Percentiles rank a stretch among this genome's conserved stretches.
phyloP scores from a whole-genome alignment of 2,329 filamentous ascomycete species.

The Aspergillus awamori region DNA sequence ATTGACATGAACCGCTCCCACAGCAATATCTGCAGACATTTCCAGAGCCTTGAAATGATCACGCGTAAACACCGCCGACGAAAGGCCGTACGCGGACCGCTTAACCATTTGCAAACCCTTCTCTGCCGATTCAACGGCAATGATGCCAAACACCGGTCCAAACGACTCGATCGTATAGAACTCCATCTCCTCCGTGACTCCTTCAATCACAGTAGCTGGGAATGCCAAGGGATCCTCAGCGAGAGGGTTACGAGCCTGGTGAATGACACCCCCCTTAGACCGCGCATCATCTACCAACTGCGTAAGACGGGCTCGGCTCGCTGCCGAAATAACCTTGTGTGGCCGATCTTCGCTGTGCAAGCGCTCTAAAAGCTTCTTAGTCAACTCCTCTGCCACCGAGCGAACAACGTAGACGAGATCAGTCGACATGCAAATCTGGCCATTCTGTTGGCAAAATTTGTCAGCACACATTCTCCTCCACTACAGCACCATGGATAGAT shows the following conservation, averaged over 20 bases:
- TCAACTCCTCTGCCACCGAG: not conserved
- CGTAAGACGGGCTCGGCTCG: conserved; percentile 19
- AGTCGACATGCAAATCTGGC: conserved; percentile 80
- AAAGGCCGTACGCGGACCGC: conserved; percentile 30
- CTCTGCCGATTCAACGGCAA: conserved; percentile 26
- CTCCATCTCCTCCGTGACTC: conserved; percentile 14
- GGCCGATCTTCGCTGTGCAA: not conserved
- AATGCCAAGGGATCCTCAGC: not conserved
- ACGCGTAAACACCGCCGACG: conserved; percentile 30
- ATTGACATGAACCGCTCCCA: conserved; percentile 34
- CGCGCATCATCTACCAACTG: conserved; percentile 50
- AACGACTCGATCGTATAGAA: conserved; percentile 35
- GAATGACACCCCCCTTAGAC: conserved; percentile 54
- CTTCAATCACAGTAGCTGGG: conserved; percentile 11
- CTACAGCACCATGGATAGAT: not conserved
- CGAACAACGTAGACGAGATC: conserved; percentile 65
- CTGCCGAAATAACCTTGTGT: conserved; percentile 2
- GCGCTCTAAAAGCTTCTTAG: not conserved
- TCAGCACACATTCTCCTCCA: not conserved
- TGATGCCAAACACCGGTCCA: conserved; percentile 29
- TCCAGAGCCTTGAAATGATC: conserved; percentile 29
- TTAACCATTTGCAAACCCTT: conserved; percentile 28
- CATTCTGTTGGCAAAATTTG: conserved; percentile 40
- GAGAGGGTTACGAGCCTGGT: not conserved
- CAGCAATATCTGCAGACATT: conserved; percentile 27